Base-by-base conservation (phyloP, 2,329 filamentous ascomycete genomes). In the Aspergillus unguis region DNA sequence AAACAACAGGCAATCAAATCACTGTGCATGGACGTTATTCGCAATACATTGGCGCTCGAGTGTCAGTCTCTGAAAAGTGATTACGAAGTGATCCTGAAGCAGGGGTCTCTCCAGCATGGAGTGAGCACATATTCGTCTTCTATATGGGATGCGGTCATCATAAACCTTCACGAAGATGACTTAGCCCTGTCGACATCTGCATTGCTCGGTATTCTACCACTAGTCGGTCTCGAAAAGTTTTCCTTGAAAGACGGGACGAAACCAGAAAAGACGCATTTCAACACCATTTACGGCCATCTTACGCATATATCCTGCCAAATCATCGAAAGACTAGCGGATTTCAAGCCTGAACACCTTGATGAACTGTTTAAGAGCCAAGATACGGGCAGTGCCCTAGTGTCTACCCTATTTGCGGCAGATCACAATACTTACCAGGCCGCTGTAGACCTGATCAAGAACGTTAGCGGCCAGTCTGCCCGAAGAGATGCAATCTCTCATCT, bases 391-490 rank as follows among this genome's bases (percentile, higher is more conserved):
- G 84, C 88, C 35, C 80, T 96, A 38, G 84, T 96, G 42, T 86
- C 87, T 4, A 81, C 90, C 17, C 82, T 96, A 5, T 85, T 96
- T 51, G 91, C 91, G 40, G 88, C 90, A 11, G 86, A 95, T 60
- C 78, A 87, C 51, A 81, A 85, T 53, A 85, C 94, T 32, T 90
- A 90, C 56, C 86, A 92, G 66, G 87, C 89, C 11, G 86, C 88
- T 1, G 82, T 92, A 5, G 87, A 91, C 59, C 76, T 97, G 28
- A 81, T 97, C 58, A 96, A 96, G 70, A 84, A 84, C 33, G 83
- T 92, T 62, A 94, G 89, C 33, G 82, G 82, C 6, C 84, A 95
- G 68, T 80, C 80, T 48, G 80, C 77, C 54, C 76, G 84, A 51
- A 74, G 79, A 56, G 83, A 85, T 58, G 84, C 83, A 11, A 72